These are phyloP conservation scores for Cystofilobasidium macerans DNA, from an alignment of 768 basidiomycete species.

Conservation along the genomic window DNA sequence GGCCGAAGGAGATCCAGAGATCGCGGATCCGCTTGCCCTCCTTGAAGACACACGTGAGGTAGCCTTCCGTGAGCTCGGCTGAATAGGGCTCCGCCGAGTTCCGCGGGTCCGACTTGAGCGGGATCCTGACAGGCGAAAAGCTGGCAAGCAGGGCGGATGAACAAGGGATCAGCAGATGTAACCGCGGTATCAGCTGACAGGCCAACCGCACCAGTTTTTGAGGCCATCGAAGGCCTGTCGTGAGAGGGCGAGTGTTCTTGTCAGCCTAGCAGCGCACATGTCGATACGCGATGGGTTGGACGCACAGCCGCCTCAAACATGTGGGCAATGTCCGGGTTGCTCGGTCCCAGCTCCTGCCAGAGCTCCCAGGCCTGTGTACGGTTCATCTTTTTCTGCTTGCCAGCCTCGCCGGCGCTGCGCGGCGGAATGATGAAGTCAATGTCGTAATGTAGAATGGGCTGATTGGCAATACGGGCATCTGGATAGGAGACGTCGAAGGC, in stretches of 20 bases:
- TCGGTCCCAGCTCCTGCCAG: not conserved
- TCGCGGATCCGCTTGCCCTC: not conserved
- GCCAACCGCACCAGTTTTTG: not conserved
- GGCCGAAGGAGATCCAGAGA: not conserved
- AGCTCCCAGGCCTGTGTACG: not conserved
- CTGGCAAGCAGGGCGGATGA: not conserved
- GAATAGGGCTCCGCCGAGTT: not conserved
- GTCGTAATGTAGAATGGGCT: not conserved
- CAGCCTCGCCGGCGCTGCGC: not conserved
- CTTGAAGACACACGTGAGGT: not conserved
- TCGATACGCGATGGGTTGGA: not conserved
- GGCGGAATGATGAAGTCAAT: not conserved
- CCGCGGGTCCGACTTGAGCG: not conserved
- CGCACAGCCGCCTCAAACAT: not conserved
- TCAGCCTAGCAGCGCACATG: too few species aligned
- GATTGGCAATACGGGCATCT: too few species aligned
- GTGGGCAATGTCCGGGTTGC: not conserved
- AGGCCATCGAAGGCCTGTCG: not conserved
- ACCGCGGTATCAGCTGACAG: not conserved
- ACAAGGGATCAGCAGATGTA: not conserved
- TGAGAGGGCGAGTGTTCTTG: not conserved
- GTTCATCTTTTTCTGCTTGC: not conserved
- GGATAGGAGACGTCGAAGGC: too few species aligned
- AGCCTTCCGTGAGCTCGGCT: not conserved
- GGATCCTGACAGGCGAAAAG: not conserved